Base-by-base conservation (phyloP, 1,284 basidiomycete genomes). In the Malassezia cuniculi region DNA sequence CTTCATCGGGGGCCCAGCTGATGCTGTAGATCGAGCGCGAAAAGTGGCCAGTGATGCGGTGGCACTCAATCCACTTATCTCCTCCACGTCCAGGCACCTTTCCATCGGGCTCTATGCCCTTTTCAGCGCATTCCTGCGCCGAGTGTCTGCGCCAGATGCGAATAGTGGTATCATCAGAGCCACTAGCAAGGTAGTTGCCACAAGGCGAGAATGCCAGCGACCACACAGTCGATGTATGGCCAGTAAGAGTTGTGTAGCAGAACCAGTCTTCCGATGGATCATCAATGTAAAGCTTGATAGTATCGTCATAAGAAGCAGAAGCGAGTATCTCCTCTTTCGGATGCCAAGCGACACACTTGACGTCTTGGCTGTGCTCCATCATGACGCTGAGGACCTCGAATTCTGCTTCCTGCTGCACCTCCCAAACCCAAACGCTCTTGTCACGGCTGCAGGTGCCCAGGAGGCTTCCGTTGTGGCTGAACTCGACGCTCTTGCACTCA, bases 381-480 rank as follows among this genome's bases (percentile, higher is more conserved):
- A 94, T 72, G 26, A 99, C 93, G 17, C 79, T 80, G 69, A 94
- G 76, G 57, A 86, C 93, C 60, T 95, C 90, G 52, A 93, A 94
- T 36, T 66, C 64, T 18, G 61, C 58, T 27, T 93, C 85, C 6
- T 85, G 84, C 54, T 84, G 79, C 25, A 63, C 61, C 75, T 95
- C 93, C 90, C 93, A 99, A 33, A 97, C 77, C 93, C 93, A 97
- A 1, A 97, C 89, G 11, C 83, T 85, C 70, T 95, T 94, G 71
- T 97, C 93, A 44, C 93, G 74, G 55, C 82, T 83, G 64, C 89
- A 94, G 55, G 81, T 87, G 5, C 90, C 90, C 12, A 99, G 72
- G 18, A 94, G 69, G 5, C 75, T 80, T 0, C 89, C 93, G 17
- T 73, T 73, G 20, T 61, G 55, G 14, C 82, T 89, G 69, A 85